phyloP scores from a whole-genome alignment of 257 asterid species.

The Datura wrightii region DNA sequence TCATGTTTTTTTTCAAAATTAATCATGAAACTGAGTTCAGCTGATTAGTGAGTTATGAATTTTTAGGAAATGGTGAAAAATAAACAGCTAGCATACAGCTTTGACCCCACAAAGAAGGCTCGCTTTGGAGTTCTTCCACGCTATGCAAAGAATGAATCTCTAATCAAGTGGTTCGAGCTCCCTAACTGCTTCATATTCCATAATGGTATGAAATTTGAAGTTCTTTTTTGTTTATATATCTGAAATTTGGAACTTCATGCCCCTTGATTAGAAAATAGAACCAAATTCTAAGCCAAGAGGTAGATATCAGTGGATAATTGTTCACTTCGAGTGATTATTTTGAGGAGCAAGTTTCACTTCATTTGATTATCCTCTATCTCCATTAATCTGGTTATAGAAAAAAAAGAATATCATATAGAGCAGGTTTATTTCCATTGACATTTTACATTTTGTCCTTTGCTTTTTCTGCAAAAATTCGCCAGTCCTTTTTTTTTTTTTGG shows the following conservation, averaged over 20 bases:
- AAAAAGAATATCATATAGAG: background rate
- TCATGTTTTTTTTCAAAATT: background rate
- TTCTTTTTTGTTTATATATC: background rate
- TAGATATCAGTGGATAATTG: background rate
- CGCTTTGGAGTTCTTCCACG: conserved; percentile 96
- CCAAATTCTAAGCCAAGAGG: background rate
- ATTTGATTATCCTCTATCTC: background rate
- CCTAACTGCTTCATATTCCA: conserved; percentile 98
- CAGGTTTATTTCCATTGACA: conserved; percentile 3
- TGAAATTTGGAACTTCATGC: background rate
- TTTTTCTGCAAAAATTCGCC: background rate
- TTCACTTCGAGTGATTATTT: background rate
- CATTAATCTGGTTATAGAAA: background rate
- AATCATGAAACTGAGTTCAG: background rate
- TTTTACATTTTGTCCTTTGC: background rate
- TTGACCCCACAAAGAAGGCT: conserved; percentile 86
- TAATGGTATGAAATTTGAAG: conserved; percentile 60
- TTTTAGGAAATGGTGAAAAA: conserved; percentile 95
- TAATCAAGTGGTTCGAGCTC: conserved; percentile 96
- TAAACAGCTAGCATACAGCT: conserved; percentile 65
- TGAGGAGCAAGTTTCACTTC: background rate
- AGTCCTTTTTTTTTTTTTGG: too few species aligned
- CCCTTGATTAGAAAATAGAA: background rate
- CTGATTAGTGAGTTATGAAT: background rate
- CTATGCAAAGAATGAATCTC: conserved; percentile 74